Base-by-base conservation (phyloP, 1,284 basidiomycete genomes). In the Schizophyllum amplum region DNA sequence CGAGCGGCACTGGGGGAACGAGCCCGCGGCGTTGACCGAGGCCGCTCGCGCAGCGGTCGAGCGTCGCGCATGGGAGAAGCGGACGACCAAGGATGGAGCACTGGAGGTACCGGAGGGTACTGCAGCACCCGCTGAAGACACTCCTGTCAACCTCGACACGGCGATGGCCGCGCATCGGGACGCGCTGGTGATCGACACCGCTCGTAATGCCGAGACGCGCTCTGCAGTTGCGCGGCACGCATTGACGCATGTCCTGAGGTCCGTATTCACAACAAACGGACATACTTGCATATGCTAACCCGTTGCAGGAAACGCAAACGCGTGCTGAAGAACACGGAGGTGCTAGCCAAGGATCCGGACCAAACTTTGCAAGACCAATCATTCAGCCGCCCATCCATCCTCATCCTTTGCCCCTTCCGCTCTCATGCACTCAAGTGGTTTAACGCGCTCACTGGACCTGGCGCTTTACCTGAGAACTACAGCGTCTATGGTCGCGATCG, bases 271-370 rank as follows among this genome's bases (percentile, higher is more conserved):
- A 9, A 24, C 23, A 25, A 46, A 26, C 7, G 9, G 55, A 54
- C 49, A 62, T 47, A 60, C 57, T 60, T 65, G 56, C 54, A 63
- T 42, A 55, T 53, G 48, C 26, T n/a, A 51, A 21, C 17, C n/a
- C 46, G 22, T 33, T 46, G 7, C 63, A 97, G 94, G 77, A 98
- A 95, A 62, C 88, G 96, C n/a, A 83, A 89, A 13, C 80, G 84
- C 6, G 81, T 99, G n/a, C 78, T 98, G 17, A 95, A 95, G 68
- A 97, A 96, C 71, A 98, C 98, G 67, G 94, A 98, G 64, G 85
- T 86, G 51, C 79, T 98, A 13, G 69, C 77, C 1, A 82, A 89
- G 72, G 67, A 77, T 15, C 71, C 76, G 42, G 68, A 77, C 5
- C 71, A 74, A 2, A 72, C 82, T 47, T 82, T 92, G 5, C 90